Evolutionary conservation across 106 monocot genomes (phyloP), one percentile per base, ranked within the genome.

Genomic region (Dioscorea zingiberensis): DNA sequence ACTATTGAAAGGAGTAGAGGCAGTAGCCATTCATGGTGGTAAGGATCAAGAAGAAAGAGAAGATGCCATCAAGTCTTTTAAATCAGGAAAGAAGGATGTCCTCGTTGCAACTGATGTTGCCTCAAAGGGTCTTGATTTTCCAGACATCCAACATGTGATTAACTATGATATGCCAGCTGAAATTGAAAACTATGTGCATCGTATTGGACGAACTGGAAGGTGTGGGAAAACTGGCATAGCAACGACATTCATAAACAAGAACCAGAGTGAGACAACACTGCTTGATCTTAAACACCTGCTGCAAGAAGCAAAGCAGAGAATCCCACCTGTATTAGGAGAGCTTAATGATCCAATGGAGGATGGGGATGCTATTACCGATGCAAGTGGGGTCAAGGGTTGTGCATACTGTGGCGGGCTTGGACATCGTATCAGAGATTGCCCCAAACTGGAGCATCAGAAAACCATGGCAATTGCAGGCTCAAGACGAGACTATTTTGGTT

Each of bases 161-260:
- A 94, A 94, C 79, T 94, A 94, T 18, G 94, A 94, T 59, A 94
- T 94, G 94, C 94, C 94, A 4, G 94, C 94, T 32, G 94, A 94
- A 58, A 94, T 94, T 17, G 94, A 94, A 71, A 94, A 94, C 75
- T 94, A 94, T 16, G 94, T 94, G 15, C 94, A 94, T 58, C 69
- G 94, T 45, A 94, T 94, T 24, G 94, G 94, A 23, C 69, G 94
- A 49, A 94, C 94, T 0, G 94, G 94, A 46, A 74, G 94, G 66
- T 94, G 94, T 10, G 94, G 94, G 24, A 94, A 86, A 67, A 95
- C 91, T 4, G 91, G 91, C 19, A 95, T 91, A 23, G 91, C 95
- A 3, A 95, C 88, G 6, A 95, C 91, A 1, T 95, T 95, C 71
- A 94, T 94, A 62, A 95, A 95, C 91, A 95, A 95, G 79, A 95